Evolutionary conservation across 2,329 filamentous ascomycete genomes (phyloP).

Genomic region (Cytospora chrysosperma): DNA sequence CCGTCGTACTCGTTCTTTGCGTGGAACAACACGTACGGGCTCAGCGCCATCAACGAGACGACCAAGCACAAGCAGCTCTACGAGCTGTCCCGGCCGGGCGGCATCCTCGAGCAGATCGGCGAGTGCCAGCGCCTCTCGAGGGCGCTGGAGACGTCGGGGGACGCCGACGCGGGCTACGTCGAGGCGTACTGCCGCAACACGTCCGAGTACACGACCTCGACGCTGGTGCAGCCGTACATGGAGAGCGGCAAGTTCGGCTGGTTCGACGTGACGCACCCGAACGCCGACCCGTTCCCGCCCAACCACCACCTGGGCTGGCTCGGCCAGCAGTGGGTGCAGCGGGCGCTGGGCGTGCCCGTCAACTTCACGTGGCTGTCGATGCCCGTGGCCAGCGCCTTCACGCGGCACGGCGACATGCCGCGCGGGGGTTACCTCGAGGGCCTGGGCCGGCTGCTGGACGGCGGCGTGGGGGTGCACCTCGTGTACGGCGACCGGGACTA

Average conservation of each 20-base stretch:
- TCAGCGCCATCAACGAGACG: slow-evolving; percentile 49
- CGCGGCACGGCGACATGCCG: slow-evolving; percentile 32
- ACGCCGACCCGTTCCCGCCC: slow-evolving; percentile 52
- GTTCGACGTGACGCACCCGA: slow-evolving; percentile 56
- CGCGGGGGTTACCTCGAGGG: slow-evolving; percentile 38
- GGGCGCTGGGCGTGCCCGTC: slow-evolving; percentile 55
- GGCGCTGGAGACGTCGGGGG: slow-evolving; percentile 32
- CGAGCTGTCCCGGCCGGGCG: slow-evolving; percentile 43
- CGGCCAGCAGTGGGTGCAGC: slow-evolving; percentile 54
- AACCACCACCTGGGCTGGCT: slow-evolving; percentile 55
- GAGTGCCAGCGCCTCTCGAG: slow-evolving; percentile 43
- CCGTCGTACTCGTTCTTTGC: slow-evolving; percentile 19
- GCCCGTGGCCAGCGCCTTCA: slow-evolving; percentile 45
- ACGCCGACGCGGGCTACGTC: slow-evolving; percentile 10
- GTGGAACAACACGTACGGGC: slow-evolving; percentile 47
- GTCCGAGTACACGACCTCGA: neutral
- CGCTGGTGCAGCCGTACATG: slow-evolving; percentile 6
- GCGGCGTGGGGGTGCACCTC: slow-evolving; percentile 53
- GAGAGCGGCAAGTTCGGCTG: slow-evolving; percentile 39
- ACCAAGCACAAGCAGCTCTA: slow-evolving; percentile 45
- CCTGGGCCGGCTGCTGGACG: slow-evolving; percentile 50
- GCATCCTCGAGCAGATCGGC: slow-evolving; percentile 49
- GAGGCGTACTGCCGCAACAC: slow-evolving; percentile 19
- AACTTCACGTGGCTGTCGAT: slow-evolving; percentile 51
- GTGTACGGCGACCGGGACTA: slow-evolving; percentile 59